Percentiles rank a stretch among this genome's conserved stretches.
phyloP scores from a whole-genome alignment of 345 rosid genomes.

The Orychophragmus violaceus region DNA sequence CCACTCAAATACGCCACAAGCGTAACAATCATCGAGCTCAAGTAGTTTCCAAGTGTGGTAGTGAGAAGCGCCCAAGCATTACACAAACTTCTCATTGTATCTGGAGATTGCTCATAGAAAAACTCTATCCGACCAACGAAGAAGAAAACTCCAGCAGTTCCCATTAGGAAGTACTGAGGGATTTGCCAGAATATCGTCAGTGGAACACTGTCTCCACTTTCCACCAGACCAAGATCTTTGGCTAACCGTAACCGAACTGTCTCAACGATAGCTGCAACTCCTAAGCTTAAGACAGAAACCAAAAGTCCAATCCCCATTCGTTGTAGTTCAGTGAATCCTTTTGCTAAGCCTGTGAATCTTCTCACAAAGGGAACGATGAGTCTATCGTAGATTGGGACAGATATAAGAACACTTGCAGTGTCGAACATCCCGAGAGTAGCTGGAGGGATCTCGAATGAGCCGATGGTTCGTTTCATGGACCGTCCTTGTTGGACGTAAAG shows the following conservation, averaged over 20 bases:
- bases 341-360: constrained; percentile 34
- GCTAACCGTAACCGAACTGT: constrained; percentile 42
- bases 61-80: constrained; percentile 66
- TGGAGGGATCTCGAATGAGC: constrained; percentile 38
- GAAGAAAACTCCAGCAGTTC: constrained; percentile 72
- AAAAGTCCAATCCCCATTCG: constrained; percentile 58
- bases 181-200: constrained; percentile 72
- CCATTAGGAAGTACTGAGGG: constrained; percentile 71
- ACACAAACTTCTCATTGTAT: constrained; percentile 82
- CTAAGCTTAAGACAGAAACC: constrained; percentile 45
- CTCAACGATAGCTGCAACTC: constrained; percentile 43
- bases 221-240: constrained; percentile 53
- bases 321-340: constrained; percentile 58
- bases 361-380: constrained; percentile 27
- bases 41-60: constrained; percentile 62
- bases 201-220: constrained; percentile 46
- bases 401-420: constrained; percentile 32
- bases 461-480: constrained; percentile 34
- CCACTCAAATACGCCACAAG: constrained; percentile 52
- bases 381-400: constrained; percentile 35
- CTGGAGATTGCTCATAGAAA: constrained; percentile 86
- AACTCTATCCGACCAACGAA: constrained; percentile 76
- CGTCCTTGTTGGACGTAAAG: constrained; percentile 41
- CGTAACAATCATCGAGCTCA: constrained; percentile 70
- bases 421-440: constrained; percentile 37